A percentile compares a stretch with the other conserved stretches of the same genome.
These are phyloP conservation scores for Rubroshorea leprosula DNA, from an alignment of 345 rosid species.

Conservation along the genomic window DNA sequence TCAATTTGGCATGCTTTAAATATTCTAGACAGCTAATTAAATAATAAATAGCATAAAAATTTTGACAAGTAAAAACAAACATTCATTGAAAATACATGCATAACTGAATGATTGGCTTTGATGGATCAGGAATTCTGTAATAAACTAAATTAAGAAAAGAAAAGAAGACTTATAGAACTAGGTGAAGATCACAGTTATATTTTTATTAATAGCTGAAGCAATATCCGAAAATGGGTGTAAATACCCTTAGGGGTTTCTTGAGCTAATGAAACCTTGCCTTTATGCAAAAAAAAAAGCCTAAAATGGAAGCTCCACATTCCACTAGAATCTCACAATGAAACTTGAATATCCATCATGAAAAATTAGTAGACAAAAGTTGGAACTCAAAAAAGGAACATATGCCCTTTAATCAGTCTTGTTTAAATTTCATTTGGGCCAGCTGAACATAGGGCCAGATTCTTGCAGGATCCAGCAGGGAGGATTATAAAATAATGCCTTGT, in stretches of 20 bases:
- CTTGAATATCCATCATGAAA: not conserved
- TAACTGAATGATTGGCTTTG: not conserved
- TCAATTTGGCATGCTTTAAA: too few relatives aligned
- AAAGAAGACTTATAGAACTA: not conserved
- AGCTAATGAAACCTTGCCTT: not conserved
- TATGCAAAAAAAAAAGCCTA: not conserved
- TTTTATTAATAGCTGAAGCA: not conserved
- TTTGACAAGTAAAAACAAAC: too few relatives aligned
- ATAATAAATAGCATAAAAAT: too few relatives aligned
- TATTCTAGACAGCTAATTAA: too few relatives aligned
- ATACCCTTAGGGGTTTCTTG: not conserved
- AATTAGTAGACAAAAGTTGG: not conserved
- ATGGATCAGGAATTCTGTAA: not conserved
- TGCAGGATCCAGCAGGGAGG: too few relatives aligned
- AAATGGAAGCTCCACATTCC: not conserved
- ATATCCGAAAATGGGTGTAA: not conserved
- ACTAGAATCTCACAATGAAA: not conserved
- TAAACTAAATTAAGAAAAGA: not conserved
- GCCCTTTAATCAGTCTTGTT: not conserved
- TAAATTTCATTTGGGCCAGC: not conserved
- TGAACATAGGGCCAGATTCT: not conserved
- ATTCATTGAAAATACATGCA: too few relatives aligned
- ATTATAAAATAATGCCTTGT: not conserved
- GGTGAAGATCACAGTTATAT: not conserved
- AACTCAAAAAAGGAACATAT: not conserved